Base-by-base conservation (phyloP, 1,139 yeast species). In the Magnusiomyces sp. region DNA sequence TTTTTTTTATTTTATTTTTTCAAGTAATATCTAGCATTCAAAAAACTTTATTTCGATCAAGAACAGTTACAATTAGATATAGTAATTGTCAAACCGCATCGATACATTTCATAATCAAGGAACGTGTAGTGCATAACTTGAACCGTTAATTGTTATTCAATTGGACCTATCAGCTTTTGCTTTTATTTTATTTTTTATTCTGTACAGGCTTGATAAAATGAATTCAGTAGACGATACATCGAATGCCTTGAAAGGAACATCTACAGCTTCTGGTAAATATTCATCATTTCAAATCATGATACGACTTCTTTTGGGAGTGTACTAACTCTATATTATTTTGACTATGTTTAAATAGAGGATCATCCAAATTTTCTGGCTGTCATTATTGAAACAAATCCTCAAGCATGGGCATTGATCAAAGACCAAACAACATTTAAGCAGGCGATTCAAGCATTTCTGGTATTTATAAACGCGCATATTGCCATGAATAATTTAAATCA, bases 401-500 rank as follows among this genome's bases (percentile, higher is more conserved):
- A 71, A 38, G 82, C 87, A 44, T 89, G 97, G 97, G 77, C 73
- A 47, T 71, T 72, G 42, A 68, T 82, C 34, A 59, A 63, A 32
- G 69, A 74, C 39, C 69, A 71, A 46, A 65, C 77, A 2, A 59
- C 77, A 1, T 63, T 85, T 32, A 72, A 75, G 53, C 79, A 80
- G 45, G 77, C 81, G 20, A 70, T 79, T 20, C 77, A 81, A 54
- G 71, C 87, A 4, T 62, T 87, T 10, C 64, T 85, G 44, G 86
- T 88, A 34, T 81, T 82, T 60, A 66, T 90, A 52, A 92, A 92
- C 62, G 90, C 94, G 0, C 98, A 92, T 65, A 65, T 94, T 46
- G 81, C 98, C 0, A 72, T 88, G 50, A 87, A 88, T 66, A 87
- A 86, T 61, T 79, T 89, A 37, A 92, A 92, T 64, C 79, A 80